phyloP scores from a whole-genome alignment of 2,329 filamentous ascomycete species.

The Fusarium coicis region DNA sequence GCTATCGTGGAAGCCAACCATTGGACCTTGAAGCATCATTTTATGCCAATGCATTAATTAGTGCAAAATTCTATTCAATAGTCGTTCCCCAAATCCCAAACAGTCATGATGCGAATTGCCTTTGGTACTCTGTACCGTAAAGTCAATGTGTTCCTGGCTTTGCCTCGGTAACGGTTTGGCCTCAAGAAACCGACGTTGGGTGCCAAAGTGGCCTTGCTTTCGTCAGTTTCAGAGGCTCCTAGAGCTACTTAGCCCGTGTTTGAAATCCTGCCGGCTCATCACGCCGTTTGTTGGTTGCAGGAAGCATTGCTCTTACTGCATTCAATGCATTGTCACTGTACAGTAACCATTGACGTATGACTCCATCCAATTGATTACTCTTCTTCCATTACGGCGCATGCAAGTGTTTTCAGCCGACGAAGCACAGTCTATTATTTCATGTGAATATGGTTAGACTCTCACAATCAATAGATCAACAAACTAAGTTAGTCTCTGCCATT shows the following conservation, averaged over 20 bases:
- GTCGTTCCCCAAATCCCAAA: conserved; percentile 26
- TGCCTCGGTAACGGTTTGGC: conserved; percentile 27
- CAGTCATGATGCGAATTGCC: conserved; percentile 11
- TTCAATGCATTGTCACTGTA: not conserved
- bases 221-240: conserved; percentile 22
- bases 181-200: conserved; percentile 23
- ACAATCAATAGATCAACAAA: conserved; percentile 19
- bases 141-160: conserved; percentile 24
- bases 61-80: conserved; percentile 35
- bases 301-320: conserved; percentile 13
- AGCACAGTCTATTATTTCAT: conserved; percentile 6
- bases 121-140: not conserved
- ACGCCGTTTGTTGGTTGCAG: conserved; percentile 22
- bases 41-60: conserved; percentile 45
- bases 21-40: conserved; percentile 38
- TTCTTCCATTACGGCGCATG: conserved; percentile 7
- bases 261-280: conserved; percentile 9
- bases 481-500: not conserved
- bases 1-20: conserved; percentile 48
- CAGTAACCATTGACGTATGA: conserved; percentile 8
- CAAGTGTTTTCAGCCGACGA: not conserved
- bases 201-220: conserved; percentile 23
- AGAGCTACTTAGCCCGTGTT: conserved; percentile 9
- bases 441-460: not conserved
- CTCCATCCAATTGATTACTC: conserved; percentile 22